Evolutionary conservation across 495 filamentous ascomycete genomes (phyloP).

Genomic region (Gamarada debralockiae): DNA sequence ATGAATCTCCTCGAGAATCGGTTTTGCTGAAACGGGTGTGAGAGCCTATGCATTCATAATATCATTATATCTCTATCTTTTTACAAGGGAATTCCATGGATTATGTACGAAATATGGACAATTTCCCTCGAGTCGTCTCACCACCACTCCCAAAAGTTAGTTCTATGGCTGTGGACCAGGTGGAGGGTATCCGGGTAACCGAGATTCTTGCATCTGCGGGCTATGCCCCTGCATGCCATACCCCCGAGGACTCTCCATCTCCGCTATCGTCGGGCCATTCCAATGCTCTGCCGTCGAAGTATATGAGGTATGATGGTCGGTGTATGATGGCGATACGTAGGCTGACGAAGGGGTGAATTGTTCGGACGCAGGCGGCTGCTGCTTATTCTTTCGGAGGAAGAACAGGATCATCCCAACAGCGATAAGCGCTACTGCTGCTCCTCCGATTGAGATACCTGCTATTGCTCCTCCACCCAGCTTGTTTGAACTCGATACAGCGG

Average conservation of each 20-base stretch:
- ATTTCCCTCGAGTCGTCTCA: too few species aligned
- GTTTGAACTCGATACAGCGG: background rate
- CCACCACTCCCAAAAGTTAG: too few species aligned
- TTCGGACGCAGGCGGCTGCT: background rate
- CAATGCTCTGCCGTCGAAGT: background rate
- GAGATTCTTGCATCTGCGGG: too few species aligned
- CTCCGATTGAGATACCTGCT: constrained; percentile 22
- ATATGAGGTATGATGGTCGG: constrained; percentile 9
- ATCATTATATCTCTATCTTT: too few species aligned
- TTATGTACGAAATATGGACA: too few species aligned
- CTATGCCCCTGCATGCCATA: too few species aligned
- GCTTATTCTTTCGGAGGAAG: background rate
- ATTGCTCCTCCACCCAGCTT: constrained; percentile 16
- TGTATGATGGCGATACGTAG: constrained; percentile 2
- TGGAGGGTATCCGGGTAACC: too few species aligned
- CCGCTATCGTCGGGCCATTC: constrained; percentile 1
- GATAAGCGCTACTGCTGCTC: constrained; percentile 15
- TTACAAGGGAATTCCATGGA: too few species aligned
- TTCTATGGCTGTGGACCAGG: too few species aligned
- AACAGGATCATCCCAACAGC: constrained; percentile 10
- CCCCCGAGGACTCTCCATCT: constrained; percentile 11
- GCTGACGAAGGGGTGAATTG: constrained; percentile 3
- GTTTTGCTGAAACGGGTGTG: too few species aligned
- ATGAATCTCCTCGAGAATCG: too few species aligned
- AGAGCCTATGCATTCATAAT: too few species aligned